These are phyloP conservation scores for Artemisia tridentata DNA, from an alignment of 129 eudicot genomes.

Conservation along the genomic window DNA sequence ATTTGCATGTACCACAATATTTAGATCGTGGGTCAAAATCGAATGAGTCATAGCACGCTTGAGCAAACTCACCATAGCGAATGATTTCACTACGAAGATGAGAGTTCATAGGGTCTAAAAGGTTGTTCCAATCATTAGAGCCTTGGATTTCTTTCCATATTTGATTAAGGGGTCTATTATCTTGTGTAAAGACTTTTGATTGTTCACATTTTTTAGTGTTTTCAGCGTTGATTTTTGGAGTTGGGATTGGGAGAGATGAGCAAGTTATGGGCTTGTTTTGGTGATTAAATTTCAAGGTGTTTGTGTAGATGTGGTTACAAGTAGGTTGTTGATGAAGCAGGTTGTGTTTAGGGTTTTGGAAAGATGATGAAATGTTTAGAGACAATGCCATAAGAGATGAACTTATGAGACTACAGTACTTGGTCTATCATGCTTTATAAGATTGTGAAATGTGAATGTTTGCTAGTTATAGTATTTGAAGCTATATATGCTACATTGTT, in stretches of 20 bases:
- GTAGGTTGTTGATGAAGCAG: constrained; percentile 22
- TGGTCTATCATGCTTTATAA: too few relatives aligned
- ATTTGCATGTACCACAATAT: constrained; percentile 82
- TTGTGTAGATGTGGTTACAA: constrained; percentile 12
- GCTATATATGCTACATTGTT: too few relatives aligned
- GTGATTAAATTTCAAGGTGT: constrained; percentile 11
- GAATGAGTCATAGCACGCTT: constrained; percentile 76
- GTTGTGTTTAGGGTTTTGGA: constrained; percentile 24
- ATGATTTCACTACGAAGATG: constrained; percentile 64
- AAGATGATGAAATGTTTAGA: constrained; percentile 26
- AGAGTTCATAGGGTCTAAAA: constrained; percentile 65
- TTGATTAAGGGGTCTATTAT: constrained; percentile 38
- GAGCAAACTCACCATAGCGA: constrained; percentile 76
- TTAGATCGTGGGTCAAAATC: constrained; percentile 80
- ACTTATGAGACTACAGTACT: constrained; percentile 9
- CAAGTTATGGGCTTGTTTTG: constrained; percentile 17
- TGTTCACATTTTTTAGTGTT: constrained; percentile 15
- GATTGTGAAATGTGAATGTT: too few relatives aligned
- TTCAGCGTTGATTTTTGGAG: constrained; percentile 22
- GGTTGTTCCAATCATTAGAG: constrained; percentile 45
- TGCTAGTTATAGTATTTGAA: too few relatives aligned
- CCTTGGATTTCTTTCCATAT: constrained; percentile 74
- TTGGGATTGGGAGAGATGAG: constrained; percentile 39
- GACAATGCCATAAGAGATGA: constrained; percentile 25
- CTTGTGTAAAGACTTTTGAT: neutral